These are phyloP conservation scores for Excoecaria cochinchinensis DNA, from an alignment of 345 rosid genomes.

Conservation along the genomic window DNA sequence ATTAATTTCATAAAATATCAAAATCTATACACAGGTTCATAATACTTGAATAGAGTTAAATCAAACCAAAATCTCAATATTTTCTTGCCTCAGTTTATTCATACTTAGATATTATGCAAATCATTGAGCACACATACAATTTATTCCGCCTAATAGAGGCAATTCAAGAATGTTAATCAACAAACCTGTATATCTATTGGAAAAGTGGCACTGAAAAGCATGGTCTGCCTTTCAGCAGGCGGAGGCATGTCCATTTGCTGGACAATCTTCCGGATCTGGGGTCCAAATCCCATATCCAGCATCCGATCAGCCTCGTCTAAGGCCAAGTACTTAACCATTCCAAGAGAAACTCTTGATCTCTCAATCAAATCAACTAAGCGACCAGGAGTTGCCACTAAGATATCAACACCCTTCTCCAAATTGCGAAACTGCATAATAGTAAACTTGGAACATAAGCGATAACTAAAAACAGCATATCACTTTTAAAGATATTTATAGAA, in stretches of 20 bases:
- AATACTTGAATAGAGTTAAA: neutral
- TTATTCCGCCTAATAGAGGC: neutral
- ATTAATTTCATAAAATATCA: no score
- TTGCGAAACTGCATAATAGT: constrained; percentile 31
- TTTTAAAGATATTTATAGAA: neutral
- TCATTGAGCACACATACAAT: neutral
- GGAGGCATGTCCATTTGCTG: constrained; percentile 56
- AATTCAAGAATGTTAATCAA: neutral
- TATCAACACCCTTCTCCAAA: constrained; percentile 52
- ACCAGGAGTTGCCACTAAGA: constrained; percentile 63
- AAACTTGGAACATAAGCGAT: neutral
- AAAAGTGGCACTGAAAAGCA: constrained; percentile 63
- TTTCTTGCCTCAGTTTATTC: no score
- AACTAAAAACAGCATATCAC: neutral
- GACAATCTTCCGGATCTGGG: constrained; percentile 53
- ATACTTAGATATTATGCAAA: neutral
- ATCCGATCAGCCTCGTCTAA: constrained; percentile 60
- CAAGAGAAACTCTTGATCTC: constrained; percentile 43
- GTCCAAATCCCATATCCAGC: constrained; percentile 70
- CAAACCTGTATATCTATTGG: constrained; percentile 52
- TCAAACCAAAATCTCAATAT: neutral
- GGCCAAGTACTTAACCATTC: constrained; percentile 42
- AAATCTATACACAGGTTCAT: no score
- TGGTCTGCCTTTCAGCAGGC: constrained; percentile 47
- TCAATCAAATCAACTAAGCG: constrained; percentile 53